A percentile compares a stretch with the other conserved stretches of the same genome.
Conservation (phyloP, 192 early-diverging fungal species). For the Linnemannia zychae region DNA sequence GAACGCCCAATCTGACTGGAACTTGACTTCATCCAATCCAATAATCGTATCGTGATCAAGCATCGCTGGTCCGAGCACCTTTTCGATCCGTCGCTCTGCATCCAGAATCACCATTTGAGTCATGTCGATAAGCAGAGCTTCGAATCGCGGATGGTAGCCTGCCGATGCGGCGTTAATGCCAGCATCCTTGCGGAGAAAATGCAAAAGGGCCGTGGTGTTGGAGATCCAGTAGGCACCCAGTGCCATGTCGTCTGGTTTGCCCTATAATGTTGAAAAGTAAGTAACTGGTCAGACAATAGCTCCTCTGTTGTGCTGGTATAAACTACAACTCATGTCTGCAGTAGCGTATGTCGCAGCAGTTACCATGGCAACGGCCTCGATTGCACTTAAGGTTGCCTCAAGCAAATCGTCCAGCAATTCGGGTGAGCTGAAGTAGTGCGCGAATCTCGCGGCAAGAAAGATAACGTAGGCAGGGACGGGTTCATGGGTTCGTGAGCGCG, state of each 20-base stretch:
- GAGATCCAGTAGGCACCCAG: constrained; percentile 86
- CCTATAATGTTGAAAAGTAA: constrained; percentile 34
- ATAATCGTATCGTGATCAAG: constrained; percentile 79
- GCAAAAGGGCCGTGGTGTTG: constrained; percentile 83
- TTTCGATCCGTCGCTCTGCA: constrained; percentile 73
- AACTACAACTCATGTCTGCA: not conserved
- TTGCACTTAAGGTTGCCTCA: constrained; percentile 66
- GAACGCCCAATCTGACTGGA: constrained; percentile 67
- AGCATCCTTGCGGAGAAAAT: constrained; percentile 88
- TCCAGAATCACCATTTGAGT: constrained; percentile 72
- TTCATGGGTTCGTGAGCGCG: constrained; percentile 67
- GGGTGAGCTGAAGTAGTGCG: constrained; percentile 79
- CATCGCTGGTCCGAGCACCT: constrained; percentile 72
- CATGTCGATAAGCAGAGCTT: constrained; percentile 80
- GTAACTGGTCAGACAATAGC: not conserved
- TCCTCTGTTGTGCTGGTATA: not conserved
- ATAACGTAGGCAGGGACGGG: constrained; percentile 88
- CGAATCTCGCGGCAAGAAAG: constrained; percentile 90
- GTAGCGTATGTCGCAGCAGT: not conserved
- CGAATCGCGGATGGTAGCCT: constrained; percentile 77
- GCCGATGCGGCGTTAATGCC: constrained; percentile 77
- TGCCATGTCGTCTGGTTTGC: constrained; percentile 65
- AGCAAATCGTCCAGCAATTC: constrained; percentile 83
- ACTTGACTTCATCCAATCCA: constrained; percentile 69
- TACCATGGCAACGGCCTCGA: constrained; percentile 68